Evolutionary conservation across 148 eudicot species (phyloP), one percentile per base, ranked within the genome.

Genomic region (Silene conica): DNA sequence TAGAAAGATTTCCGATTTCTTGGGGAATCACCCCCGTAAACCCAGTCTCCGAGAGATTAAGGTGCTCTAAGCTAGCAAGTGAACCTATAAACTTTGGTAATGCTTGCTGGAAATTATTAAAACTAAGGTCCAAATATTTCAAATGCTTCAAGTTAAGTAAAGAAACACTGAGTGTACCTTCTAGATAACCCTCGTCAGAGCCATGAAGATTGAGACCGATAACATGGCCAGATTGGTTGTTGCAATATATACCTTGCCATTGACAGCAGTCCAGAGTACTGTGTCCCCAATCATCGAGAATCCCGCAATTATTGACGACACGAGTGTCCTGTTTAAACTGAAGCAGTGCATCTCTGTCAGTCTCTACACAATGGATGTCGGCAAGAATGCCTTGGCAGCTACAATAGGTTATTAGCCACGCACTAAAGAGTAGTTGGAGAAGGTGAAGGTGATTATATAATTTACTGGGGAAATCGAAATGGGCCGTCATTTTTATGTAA

Each of bases 91-190:
- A 74, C 3, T 8, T 48, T 8, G 76, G 76, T 55, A 63, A 23
- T n/a, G 26, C n/a, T 23, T 60, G 62, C 25, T 4, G 2, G 26
- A 74, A 63, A 10, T 63, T 25, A 38, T 74, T 74, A 55, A 1
- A 10, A 59, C 77, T 74, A 34, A 74, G 77, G 59, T 74, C 77
- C 20, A 74, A 41, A 38, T 66, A 34, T 54, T 74, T 31, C 38
- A 74, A 74, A 74, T 66, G 72, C 55, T 66, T 54, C 65, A 74
- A 52, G 20, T 65, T 38, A 31, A 28, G 52, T 12, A 74, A 21
- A 18, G 64, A 65, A 19, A 18, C 34, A 55, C 63, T 10, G 5
- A 74, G 18, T 28, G 58, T 74, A 66, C 77, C 71, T 65, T 74
- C 52, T 9, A 74, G 50, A 56, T 71, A 65, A 56, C 0, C 11